Conservation (phyloP, 441 rosid genomes). For the Pelargonium fulgidum region DNA sequence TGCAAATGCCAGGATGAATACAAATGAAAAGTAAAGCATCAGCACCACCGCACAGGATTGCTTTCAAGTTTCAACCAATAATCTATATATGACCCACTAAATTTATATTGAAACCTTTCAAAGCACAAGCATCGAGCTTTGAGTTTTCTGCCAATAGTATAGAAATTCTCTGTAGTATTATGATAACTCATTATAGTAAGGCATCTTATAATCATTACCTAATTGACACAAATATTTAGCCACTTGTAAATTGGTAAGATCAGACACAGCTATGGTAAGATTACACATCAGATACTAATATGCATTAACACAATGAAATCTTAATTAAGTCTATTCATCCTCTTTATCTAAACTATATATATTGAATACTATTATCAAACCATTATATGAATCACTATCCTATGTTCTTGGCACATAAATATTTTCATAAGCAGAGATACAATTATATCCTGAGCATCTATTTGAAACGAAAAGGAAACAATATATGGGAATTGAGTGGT, state of each 20-base stretch:
- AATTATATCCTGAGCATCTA: background rate
- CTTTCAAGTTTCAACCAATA: background rate
- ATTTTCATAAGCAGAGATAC: background rate
- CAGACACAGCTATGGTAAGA: background rate
- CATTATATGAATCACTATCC: background rate
- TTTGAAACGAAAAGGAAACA: background rate
- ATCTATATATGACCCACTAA: background rate
- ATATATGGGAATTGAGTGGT: too few species aligned
- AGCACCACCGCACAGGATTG: background rate
- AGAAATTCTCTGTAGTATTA: background rate
- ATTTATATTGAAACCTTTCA: background rate
- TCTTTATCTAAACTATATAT: background rate
- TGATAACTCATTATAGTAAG: too few species aligned
- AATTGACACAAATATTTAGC: background rate
- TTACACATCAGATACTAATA: background rate
- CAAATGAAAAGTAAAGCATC: background rate
- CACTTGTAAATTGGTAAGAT: background rate
- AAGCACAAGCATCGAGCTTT: background rate
- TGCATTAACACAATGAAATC: background rate
- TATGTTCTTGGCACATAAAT: too few species aligned
- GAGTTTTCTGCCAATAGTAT: background rate
- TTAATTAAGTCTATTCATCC: background rate
- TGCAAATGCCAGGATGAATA: background rate
- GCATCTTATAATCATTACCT: too few species aligned
- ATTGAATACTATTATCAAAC: background rate